phyloP scores from a whole-genome alignment of 257 asterid species.

The Echium plantagineum region DNA sequence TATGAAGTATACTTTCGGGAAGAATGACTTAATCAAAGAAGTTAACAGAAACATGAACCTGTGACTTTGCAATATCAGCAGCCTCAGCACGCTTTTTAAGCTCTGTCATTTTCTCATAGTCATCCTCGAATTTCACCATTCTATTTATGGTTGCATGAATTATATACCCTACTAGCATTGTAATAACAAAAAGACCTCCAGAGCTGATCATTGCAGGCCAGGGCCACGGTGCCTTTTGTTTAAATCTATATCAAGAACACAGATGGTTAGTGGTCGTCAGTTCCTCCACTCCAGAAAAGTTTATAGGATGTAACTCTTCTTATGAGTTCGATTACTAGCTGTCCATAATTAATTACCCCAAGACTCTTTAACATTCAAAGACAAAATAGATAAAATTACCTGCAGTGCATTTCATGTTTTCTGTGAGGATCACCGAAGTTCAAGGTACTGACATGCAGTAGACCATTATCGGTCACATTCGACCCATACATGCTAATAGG shows the following conservation, averaged over 20 bases:
- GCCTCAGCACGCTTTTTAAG: constrained; percentile 85
- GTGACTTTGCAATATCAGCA: constrained; percentile 91
- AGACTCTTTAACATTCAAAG: neutral
- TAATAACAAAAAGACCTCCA: constrained; percentile 43
- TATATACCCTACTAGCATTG: constrained; percentile 55
- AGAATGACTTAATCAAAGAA: constrained; percentile 2
- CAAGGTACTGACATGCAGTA: constrained; percentile 54
- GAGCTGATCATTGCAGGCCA: constrained; percentile 52
- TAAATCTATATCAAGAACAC: constrained; percentile 49
- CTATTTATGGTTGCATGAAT: constrained; percentile 68
- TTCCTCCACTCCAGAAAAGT: no score
- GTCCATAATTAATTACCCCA: neutral
- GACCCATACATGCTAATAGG: constrained; percentile 94
- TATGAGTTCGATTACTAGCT: neutral
- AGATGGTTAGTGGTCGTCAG: no score
- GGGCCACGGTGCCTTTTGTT: constrained; percentile 90
- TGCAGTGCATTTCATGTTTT: constrained; percentile 97
- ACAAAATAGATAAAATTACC: constrained; percentile 26
- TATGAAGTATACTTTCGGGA: neutral
- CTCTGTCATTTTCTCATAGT: constrained; percentile 55
- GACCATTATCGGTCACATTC: constrained; percentile 36
- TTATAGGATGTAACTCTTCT: no score
- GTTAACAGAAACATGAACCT: constrained; percentile 26
- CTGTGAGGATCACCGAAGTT: constrained; percentile 94
- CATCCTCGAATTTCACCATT: constrained; percentile 83